These are phyloP conservation scores for Bruguiera parviflora DNA, from an alignment of 345 rosid genomes.

Conservation along the genomic window DNA sequence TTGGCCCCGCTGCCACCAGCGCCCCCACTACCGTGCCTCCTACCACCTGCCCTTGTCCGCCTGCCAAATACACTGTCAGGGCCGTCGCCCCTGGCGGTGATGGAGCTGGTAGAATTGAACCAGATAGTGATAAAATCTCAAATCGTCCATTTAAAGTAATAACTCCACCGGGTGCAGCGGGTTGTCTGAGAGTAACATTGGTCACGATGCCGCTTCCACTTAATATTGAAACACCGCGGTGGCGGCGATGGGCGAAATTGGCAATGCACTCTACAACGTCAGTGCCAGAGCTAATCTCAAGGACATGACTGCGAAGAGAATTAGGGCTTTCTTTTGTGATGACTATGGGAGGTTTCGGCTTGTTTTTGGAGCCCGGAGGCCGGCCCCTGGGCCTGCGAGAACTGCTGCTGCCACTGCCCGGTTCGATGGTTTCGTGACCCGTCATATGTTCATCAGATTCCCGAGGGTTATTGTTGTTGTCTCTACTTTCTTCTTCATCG, in stretches of 20 bases:
- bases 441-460: conserved; percentile 28
- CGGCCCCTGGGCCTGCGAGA: conserved; percentile 79
- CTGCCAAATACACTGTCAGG: conserved; percentile 72
- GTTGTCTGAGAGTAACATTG: conserved; percentile 76
- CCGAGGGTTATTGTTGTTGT: conserved; percentile 18
- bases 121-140: conserved; percentile 79
- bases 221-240: conserved; percentile 71
- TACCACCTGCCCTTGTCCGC: conserved; percentile 85
- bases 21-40: conserved; percentile 76
- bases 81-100: conserved; percentile 76
- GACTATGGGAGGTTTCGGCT: conserved; percentile 63
- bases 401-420: conserved; percentile 46
- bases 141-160: conserved; percentile 73
- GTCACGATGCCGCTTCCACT: conserved; percentile 79
- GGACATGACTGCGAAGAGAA: conserved; percentile 76
- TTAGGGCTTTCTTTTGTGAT: conserved; percentile 85
- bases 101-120: conserved; percentile 68
- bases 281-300: conserved; percentile 70
- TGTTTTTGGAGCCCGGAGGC: conserved; percentile 89
- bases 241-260: conserved; percentile 59
- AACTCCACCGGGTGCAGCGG: conserved; percentile 63
- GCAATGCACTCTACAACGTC: conserved; percentile 68
- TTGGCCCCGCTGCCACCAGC: conserved; percentile 75
- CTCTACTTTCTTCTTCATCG: conserved; percentile 46
- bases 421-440: conserved; percentile 33